A percentile compares a stretch with the other conserved stretches of the same genome.
phyloP scores from a whole-genome alignment of 2,329 filamentous ascomycete genomes.

The Grosmannia clavigera region DNA sequence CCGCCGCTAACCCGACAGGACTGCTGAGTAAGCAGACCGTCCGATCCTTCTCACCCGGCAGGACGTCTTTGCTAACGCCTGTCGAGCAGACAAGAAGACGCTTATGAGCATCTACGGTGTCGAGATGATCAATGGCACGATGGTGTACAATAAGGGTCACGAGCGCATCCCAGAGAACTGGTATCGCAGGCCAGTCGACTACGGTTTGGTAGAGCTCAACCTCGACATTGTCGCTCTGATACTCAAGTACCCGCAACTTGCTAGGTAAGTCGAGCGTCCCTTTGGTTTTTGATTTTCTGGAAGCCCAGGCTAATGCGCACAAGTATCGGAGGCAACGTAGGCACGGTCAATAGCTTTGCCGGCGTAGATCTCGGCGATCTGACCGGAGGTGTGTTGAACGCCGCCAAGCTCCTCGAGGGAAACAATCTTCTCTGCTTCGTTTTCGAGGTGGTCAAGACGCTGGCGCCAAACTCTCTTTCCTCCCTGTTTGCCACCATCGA shows the following conservation, averaged over 20 bases:
- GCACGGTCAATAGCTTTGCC: neutral
- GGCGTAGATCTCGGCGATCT: neutral
- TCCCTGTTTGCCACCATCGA: neutral
- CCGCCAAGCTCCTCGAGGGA: neutral
- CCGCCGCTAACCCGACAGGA: conserved; percentile 16
- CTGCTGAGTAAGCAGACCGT: neutral
- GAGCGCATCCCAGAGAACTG: neutral
- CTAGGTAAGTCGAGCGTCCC: neutral
- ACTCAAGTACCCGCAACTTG: neutral
- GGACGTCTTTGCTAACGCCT: too few relatives aligned
- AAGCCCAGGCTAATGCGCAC: too few relatives aligned
- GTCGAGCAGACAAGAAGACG: neutral
- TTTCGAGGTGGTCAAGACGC: neutral
- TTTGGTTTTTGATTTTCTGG: too few relatives aligned
- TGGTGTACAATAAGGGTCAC: neutral
- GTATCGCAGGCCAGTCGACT: neutral
- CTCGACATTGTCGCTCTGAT: neutral
- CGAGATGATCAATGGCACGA: neutral
- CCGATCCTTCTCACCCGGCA: too few relatives aligned
- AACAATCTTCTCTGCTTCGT: neutral
- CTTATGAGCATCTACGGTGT: neutral
- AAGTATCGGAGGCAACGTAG: neutral
- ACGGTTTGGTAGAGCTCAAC: neutral
- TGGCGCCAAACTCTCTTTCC: neutral
- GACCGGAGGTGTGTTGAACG: neutral